phyloP scores from a whole-genome alignment of 139 green algal species.

The Parachlorella kessleri region DNA sequence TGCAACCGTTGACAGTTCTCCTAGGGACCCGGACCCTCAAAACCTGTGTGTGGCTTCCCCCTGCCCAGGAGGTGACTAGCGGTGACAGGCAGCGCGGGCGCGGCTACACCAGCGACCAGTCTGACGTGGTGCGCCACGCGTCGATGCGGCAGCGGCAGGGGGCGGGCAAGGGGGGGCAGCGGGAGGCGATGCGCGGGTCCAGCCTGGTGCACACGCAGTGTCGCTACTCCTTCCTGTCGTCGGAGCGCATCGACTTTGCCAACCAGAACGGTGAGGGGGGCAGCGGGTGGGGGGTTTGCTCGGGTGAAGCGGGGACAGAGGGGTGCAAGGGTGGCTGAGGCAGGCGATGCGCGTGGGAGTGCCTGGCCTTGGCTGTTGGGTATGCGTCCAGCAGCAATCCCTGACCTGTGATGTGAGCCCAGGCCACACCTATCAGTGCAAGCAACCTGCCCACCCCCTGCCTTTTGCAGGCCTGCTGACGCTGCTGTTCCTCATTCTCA shows the following conservation, averaged over 20 bases:
- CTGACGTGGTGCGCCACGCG: neutral
- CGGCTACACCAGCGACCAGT: neutral
- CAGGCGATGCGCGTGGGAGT: too few species aligned
- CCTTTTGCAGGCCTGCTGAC: conserved; percentile 67
- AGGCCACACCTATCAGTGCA: neutral
- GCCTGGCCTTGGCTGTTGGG: too few species aligned
- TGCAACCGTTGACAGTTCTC: too few species aligned
- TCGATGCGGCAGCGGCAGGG: conserved; percentile 1
- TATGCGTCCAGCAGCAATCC: too few species aligned
- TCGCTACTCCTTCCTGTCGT: conserved; percentile 57
- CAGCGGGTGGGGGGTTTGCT: neutral
- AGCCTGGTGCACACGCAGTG: conserved; percentile 58
- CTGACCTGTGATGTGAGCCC: too few species aligned
- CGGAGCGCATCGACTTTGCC: conserved; percentile 61
- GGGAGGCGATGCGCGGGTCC: conserved; percentile 43
- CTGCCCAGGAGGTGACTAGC: too few species aligned
- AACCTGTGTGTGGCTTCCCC: too few species aligned
- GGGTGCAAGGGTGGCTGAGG: too few species aligned
- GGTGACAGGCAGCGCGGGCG: neutral
- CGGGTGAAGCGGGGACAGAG: too few species aligned
- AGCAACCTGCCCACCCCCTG: neutral
- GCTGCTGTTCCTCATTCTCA: conserved; percentile 75
- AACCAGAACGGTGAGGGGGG: conserved; percentile 26
- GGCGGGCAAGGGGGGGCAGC: neutral
- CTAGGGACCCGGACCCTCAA: too few species aligned